A percentile compares a stretch with the other conserved stretches of the same genome.
phyloP scores from a whole-genome alignment of 2,329 filamentous ascomycete species.

The Diaporthe caulivora region DNA sequence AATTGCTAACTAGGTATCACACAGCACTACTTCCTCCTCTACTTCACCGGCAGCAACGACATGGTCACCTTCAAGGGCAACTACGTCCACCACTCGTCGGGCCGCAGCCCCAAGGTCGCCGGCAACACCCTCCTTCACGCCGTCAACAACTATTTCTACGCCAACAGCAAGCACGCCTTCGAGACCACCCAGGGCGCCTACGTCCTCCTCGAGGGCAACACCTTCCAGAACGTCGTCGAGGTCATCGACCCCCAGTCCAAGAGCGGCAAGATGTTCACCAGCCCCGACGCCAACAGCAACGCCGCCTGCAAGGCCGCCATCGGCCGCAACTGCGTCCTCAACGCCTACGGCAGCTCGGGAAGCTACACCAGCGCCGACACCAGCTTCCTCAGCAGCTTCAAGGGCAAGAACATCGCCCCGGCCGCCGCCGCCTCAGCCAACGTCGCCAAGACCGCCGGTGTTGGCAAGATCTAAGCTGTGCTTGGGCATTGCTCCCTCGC shows the following conservation, averaged over 20 bases:
- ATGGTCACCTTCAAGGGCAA: conserved; percentile 70
- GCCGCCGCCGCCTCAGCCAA: conserved; percentile 28
- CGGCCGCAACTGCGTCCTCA: conserved; percentile 63
- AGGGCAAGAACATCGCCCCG: conserved; percentile 40
- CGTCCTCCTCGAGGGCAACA: conserved; percentile 68
- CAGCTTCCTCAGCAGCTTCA: conserved; percentile 39
- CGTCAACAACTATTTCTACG: conserved; percentile 73
- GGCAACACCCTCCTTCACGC: conserved; percentile 69
- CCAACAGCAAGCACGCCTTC: conserved; percentile 58
- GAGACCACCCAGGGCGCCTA: conserved; percentile 59
- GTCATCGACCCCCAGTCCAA: conserved; percentile 48
- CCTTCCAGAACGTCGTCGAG: conserved; percentile 66
- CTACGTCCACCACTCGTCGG: conserved; percentile 71
- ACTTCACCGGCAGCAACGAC: conserved; percentile 66
- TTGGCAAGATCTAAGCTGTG: conserved; percentile 25
- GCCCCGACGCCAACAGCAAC: conserved; percentile 47
- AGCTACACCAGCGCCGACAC: conserved; percentile 33
- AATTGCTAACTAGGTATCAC: not conserved
- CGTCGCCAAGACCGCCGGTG: conserved; percentile 14
- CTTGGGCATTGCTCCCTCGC: too few relatives aligned
- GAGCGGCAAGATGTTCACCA: conserved; percentile 42
- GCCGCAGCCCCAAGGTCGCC: conserved; percentile 68
- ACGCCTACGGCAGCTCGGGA: conserved; percentile 48
- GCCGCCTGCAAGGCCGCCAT: conserved; percentile 57
- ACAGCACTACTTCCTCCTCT: conserved; percentile 69